Conservation (phyloP, 805 yeast genomes). For the Candida michaelii region DNA sequence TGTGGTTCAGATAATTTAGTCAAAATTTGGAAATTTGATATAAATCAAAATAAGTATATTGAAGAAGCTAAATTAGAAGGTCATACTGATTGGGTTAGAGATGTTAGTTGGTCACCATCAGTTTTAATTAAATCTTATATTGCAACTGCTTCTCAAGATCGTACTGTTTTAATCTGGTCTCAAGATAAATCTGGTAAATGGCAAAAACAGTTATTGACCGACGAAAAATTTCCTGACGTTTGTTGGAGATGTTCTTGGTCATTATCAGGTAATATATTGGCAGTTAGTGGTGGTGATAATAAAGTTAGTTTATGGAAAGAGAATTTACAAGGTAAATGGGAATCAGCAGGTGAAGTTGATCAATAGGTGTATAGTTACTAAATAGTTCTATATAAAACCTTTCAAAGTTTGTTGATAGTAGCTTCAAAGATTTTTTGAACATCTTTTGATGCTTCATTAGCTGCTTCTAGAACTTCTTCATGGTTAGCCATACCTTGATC, state of each 20-base stretch:
- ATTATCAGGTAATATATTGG: conserved; percentile 89
- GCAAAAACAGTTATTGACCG: conserved; percentile 74
- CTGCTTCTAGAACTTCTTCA: conserved; percentile 85
- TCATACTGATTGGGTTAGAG: conserved; percentile 98
- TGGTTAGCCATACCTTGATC: conserved; percentile 84
- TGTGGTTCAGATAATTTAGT: conserved; percentile 96
- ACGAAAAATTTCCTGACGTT: conserved; percentile 90
- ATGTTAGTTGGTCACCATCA: conserved; percentile 97
- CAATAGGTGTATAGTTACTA: conserved; percentile 45
- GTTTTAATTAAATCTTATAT: conserved; percentile 82
- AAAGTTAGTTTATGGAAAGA: conserved; percentile 97
- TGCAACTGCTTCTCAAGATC: conserved; percentile 96
- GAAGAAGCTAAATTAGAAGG: conserved; percentile 81
- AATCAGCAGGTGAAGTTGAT: conserved; percentile 93
- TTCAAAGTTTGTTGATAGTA: conserved; percentile 47
- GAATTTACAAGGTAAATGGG: conserved; percentile 91
- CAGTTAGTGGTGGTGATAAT: conserved; percentile 95
- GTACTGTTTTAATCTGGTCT: conserved; percentile 93
- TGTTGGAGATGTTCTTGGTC: conserved; percentile 99
- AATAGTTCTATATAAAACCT: not conserved
- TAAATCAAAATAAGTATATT: conserved; percentile 54
- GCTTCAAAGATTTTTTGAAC: conserved; percentile 69
- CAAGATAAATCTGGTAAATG: conserved; percentile 70
- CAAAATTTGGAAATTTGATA: conserved; percentile 80
- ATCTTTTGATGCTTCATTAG: conserved; percentile 76